Evolutionary conservation across 2,329 filamentous ascomycete genomes (phyloP).

Genomic region (Ophiosphaerella korrae): DNA sequence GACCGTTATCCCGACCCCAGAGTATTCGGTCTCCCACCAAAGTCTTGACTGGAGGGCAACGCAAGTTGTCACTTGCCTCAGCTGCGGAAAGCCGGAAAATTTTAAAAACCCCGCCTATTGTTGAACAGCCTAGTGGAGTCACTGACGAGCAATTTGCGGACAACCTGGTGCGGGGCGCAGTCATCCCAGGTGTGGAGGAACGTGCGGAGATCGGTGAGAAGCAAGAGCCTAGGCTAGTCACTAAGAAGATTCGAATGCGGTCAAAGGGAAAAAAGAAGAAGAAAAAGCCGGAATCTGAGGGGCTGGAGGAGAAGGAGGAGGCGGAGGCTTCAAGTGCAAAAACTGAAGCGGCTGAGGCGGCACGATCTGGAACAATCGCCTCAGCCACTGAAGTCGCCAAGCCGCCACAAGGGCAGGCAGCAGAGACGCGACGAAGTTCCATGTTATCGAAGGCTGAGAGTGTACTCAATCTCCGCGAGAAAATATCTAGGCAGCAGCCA

Average conservation of each 20-base stretch:
- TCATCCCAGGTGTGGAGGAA: slow-evolving; percentile 15
- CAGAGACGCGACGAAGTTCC: slow-evolving; percentile 7
- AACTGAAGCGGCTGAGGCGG: slow-evolving; percentile 11
- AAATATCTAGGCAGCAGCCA: slow-evolving; percentile 25
- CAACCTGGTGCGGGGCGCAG: slow-evolving; percentile 30
- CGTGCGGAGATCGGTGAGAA: slow-evolving; percentile 2
- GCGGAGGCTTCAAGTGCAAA: slow-evolving; percentile 10
- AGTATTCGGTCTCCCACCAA: slow-evolving; percentile 19
- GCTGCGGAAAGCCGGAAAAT: slow-evolving; percentile 25
- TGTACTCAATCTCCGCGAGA: slow-evolving; percentile 32
- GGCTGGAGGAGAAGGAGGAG: slow-evolving; percentile 14
- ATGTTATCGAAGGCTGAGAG: slow-evolving; percentile 36
- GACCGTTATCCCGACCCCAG: slow-evolving; percentile 8
- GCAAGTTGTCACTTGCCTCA: slow-evolving; percentile 29
- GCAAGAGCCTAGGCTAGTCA: slow-evolving; percentile 34
- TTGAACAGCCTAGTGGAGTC: slow-evolving; percentile 7
- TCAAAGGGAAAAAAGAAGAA: slow-evolving; percentile 33
- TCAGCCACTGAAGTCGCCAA: background rate
- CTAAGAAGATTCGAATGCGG: slow-evolving; percentile 45
- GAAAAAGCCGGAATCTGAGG: slow-evolving; percentile 22
- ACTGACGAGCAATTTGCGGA: slow-evolving; percentile 41
- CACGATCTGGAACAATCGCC: background rate
- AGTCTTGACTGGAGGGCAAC: slow-evolving; percentile 25
- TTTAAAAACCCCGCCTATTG: slow-evolving; percentile 11
- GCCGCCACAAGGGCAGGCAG: background rate